phyloP scores from a whole-genome alignment of 2,329 filamentous ascomycete species.

The Xylaria sp. region DNA sequence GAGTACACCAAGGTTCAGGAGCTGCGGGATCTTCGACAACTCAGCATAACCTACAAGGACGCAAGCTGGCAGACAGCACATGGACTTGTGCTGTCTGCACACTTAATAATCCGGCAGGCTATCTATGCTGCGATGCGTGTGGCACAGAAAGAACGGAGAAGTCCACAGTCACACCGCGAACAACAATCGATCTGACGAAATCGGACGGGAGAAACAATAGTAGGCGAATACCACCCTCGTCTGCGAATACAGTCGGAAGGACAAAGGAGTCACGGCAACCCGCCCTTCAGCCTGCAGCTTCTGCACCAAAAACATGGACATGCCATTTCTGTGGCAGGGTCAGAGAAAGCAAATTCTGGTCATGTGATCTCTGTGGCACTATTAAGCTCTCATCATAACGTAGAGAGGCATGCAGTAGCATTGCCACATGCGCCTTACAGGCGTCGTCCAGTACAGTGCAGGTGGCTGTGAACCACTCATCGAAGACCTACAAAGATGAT shows the following conservation, averaged over 20 bases:
- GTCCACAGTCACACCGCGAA: constrained; percentile 41
- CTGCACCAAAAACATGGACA: constrained; percentile 56
- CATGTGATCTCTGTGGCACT: constrained; percentile 64
- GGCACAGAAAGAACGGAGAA: constrained; percentile 55
- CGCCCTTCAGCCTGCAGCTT: constrained; percentile 14
- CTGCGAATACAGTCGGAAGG: constrained; percentile 17
- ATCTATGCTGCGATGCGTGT: constrained; percentile 68
- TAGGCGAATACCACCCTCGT: constrained; percentile 30
- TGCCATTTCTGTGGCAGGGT: constrained; percentile 63
- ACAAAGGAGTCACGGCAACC: constrained; percentile 32
- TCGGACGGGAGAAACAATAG: constrained; percentile 25
- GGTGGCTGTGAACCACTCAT: background rate
- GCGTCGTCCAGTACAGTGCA: background rate
- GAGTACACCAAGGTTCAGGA: constrained; percentile 60
- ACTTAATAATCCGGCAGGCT: constrained; percentile 63
- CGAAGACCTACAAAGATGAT: background rate
- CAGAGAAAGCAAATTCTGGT: constrained; percentile 68
- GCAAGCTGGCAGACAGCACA: constrained; percentile 34
- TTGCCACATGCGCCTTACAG: background rate
- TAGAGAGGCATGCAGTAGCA: background rate
- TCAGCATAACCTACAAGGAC: constrained; percentile 22
- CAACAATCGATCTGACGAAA: constrained; percentile 43
- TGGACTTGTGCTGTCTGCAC: constrained; percentile 70
- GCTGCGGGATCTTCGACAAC: constrained; percentile 37
- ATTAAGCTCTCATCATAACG: constrained; percentile 56